Evolutionary conservation across 164 flowering plant species (phyloP), one percentile per base, ranked within the genome.

Genomic region (Berberis thunbergii): DNA sequence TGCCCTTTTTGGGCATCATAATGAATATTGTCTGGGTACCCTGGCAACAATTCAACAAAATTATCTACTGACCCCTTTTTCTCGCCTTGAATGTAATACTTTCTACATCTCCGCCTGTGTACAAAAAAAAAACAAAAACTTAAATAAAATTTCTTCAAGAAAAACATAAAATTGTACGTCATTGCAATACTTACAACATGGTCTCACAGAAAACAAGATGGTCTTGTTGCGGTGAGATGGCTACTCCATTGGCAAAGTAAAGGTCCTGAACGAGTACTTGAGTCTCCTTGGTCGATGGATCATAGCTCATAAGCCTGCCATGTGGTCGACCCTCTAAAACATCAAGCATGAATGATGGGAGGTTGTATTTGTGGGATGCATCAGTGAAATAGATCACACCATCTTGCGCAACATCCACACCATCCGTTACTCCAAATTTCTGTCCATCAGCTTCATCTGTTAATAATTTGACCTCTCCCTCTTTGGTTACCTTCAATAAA

Each of bases 161-260:
- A 8, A 46, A 7, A 50, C 12, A 52, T 52, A 11, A 12, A 7
- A 52, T 26, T 52, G 26, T n/a, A n/a, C n/a, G n/a, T 26, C 26
- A 26, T 26, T 26, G 26, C 12, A 50, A 10, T 38, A 68, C 80
- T 73, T 76, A 91, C 97, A 86, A 6, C 13, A 58, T 12, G 38
- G 89, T 82, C 74, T 94, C 98, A 38, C 98, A 88, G 70, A 80
- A 84, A 70, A 91, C 59, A 3, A 87, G 77, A 40, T 50, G 81
- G 43, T 58, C 65, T 44, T 88, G 89, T 67, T 80, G 72, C 0
- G 95, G 87, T 0, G 97, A 84, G 63, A 91, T 63, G 0, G 81
- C 85, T 13, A 94, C 85, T 2, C 98, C 98, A 65, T 94, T 94
- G 4, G 96, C 82, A 48, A 88, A 91, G 76, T 91, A 88, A 59